Evolutionary conservation across 345 rosid genomes (phyloP).

Genomic region (Lepidium didymum): DNA sequence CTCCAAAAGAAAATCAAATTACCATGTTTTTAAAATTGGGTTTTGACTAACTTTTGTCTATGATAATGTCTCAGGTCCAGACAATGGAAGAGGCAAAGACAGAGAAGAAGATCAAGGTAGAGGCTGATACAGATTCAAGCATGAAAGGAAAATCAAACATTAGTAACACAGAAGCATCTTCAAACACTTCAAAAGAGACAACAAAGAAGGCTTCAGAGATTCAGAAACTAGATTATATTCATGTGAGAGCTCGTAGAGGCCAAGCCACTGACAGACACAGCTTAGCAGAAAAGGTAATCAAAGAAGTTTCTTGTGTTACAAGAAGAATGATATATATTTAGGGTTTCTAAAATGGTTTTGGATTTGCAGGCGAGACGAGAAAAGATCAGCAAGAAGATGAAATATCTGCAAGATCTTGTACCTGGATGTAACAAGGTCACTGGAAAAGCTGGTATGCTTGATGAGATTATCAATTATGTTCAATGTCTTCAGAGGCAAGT

Average conservation of each 20-base stretch:
- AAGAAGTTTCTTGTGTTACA: background rate
- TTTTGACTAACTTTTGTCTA: background rate
- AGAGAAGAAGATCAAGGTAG: slow-evolving; percentile 32
- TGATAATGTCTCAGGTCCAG: slow-evolving; percentile 22
- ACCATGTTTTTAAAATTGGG: background rate
- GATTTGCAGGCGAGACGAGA: slow-evolving; percentile 54
- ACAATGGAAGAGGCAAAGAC: slow-evolving; percentile 24
- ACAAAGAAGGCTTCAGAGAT: slow-evolving; percentile 28
- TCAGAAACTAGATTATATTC: slow-evolving; percentile 33
- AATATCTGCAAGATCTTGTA: slow-evolving; percentile 60
- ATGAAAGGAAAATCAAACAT: slow-evolving; percentile 24
- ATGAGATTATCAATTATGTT: slow-evolving; percentile 74
- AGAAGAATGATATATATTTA: background rate
- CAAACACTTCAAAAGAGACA: slow-evolving; percentile 24
- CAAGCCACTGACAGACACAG: slow-evolving; percentile 41
- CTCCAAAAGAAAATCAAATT: background rate
- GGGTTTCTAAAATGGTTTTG: background rate
- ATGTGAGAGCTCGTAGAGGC: slow-evolving; percentile 40
- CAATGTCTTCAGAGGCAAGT: slow-evolving; percentile 75
- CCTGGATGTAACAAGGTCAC: slow-evolving; percentile 61
- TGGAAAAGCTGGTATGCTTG: slow-evolving; percentile 74
- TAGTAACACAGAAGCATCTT: slow-evolving; percentile 25
- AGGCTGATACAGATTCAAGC: slow-evolving; percentile 28
- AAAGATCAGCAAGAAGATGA: slow-evolving; percentile 64
- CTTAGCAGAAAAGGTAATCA: slow-evolving; percentile 46